Evolutionary conservation across 768 basidiomycete species (phyloP), one percentile per base, ranked within the genome.

Genomic region (Kwoniella bestiolae): DNA sequence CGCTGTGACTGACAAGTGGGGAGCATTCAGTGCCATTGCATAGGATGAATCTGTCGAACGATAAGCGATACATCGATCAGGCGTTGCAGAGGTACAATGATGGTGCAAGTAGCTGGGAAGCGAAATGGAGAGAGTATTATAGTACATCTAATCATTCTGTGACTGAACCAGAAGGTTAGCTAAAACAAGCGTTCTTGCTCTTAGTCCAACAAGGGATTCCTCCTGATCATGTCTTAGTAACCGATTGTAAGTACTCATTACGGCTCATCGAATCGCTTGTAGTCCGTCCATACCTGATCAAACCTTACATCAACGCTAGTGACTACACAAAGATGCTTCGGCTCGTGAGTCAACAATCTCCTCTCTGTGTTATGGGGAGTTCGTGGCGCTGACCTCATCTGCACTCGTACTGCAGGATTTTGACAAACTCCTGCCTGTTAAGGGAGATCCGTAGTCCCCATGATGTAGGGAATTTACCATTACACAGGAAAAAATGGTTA

Each of bases 11-110:
- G 16, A 56, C 38, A 9, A 23, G 25, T 38, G 3, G 25, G 51
- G 28, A 65, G 18, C 14, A n/a, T n/a, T 9, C 44, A 68, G 66
- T 68, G 12, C 66, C 66, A 16, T 26, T 63, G 31, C 61, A 58
- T 21, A 29, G 41, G 2, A 59, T 47, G 3, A 35, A 47, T 21
- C 26, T 63, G 14, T 58, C 60, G 3, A 50, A 52, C 14, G 46
- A 57, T 2, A 47, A 63, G n/a, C n/a, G 57, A 23, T 21, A 55
- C 23, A 56, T 57, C 5, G 66, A 68, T 38, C 14, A 23, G 28
- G 56, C 50, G 1, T 41, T 68, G 28, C 66, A 60, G 23, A 11
- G 50, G 14, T 68, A 50, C 51, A 68, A 68, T 29, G 66, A 68
- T 8, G 55, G 46, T 9, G 59, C 66, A 1, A 21, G 41, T 11